A percentile compares a stretch with the other conserved stretches of the same genome.
These are phyloP conservation scores for Fusarium sp. DNA, from an alignment of 2,329 filamentous ascomycete genomes.

Conservation along the genomic window DNA sequence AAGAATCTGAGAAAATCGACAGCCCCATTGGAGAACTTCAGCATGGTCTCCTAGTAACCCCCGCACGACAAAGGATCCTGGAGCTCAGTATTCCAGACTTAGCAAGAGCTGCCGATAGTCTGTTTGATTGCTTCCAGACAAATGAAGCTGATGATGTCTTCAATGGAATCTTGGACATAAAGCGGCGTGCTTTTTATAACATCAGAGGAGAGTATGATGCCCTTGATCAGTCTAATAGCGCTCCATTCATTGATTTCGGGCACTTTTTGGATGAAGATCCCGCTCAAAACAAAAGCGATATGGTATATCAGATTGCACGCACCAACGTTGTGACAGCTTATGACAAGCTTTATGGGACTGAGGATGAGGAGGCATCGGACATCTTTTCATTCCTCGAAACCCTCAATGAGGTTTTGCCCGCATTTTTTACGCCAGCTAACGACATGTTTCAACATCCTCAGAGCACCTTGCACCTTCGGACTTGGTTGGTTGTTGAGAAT, in stretches of 20 bases:
- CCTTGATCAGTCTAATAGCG: slow-evolving; percentile 13
- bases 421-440: slow-evolving; percentile 44
- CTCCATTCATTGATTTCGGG: slow-evolving; percentile 49
- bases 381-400: slow-evolving; percentile 48
- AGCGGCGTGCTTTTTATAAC: slow-evolving; percentile 44
- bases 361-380: slow-evolving; percentile 17
- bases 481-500: slow-evolving; percentile 50
- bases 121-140: slow-evolving; percentile 45
- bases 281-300: slow-evolving; percentile 4
- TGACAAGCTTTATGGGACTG: slow-evolving; percentile 43
- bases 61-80: slow-evolving; percentile 41
- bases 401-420: slow-evolving; percentile 50
- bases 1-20: slow-evolving; percentile 2
- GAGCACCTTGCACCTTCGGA: slow-evolving; percentile 55
- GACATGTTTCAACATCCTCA: slow-evolving; percentile 30
- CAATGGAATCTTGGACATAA: slow-evolving; percentile 42
- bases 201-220: slow-evolving; percentile 45
- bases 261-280: neutral
- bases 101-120: slow-evolving; percentile 41
- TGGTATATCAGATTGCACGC: slow-evolving; percentile 41
- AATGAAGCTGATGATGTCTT: slow-evolving; percentile 38
- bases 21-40: slow-evolving; percentile 4
- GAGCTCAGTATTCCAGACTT: slow-evolving; percentile 47
- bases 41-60: slow-evolving; percentile 16
- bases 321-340: slow-evolving; percentile 55